Conservation (phyloP, 2,329 filamentous ascomycete genomes). For the Aurifilum marmelostoma region DNA sequence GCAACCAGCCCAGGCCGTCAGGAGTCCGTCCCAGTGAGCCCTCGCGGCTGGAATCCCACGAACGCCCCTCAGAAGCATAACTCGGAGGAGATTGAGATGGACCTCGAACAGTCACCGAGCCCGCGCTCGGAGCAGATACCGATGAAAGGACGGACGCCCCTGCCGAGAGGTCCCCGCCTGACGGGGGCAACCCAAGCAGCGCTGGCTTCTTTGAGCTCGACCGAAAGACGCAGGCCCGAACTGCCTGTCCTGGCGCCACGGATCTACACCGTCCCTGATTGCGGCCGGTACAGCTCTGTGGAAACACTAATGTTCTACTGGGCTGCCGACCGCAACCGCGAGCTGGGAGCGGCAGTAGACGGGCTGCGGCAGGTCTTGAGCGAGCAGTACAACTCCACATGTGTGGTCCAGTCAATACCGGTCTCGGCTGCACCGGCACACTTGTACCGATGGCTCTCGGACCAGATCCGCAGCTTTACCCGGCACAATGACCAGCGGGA, state of each 20-base stretch:
- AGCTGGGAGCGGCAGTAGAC: slow-evolving; percentile 46
- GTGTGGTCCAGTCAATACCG: slow-evolving; percentile 54
- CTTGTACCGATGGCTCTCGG: slow-evolving; percentile 58
- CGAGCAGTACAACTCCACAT: slow-evolving; percentile 55
- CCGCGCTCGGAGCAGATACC: slow-evolving; percentile 38
- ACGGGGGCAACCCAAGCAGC: slow-evolving; percentile 47
- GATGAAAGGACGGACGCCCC: slow-evolving; percentile 57
- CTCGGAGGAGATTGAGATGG: slow-evolving; percentile 60
- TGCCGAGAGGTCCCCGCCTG: slow-evolving; percentile 59
- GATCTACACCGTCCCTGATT: slow-evolving; percentile 49
- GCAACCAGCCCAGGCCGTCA: slow-evolving; percentile 24
- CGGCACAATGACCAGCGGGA: slow-evolving; percentile 58
- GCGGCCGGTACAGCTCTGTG: slow-evolving; percentile 57
- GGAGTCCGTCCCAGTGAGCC: slow-evolving; percentile 27
- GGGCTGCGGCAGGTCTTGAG: slow-evolving; percentile 56
- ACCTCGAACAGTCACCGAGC: slow-evolving; percentile 42
- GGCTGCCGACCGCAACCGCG: slow-evolving; percentile 55
- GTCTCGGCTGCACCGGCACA: slow-evolving; percentile 51
- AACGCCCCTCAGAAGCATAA: slow-evolving; percentile 46
- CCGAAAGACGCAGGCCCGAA: not conserved
- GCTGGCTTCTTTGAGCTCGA: slow-evolving; percentile 1
- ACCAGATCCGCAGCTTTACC: slow-evolving; percentile 56
- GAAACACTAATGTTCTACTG: slow-evolving; percentile 59
- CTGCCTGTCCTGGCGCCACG: not conserved
- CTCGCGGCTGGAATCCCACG: slow-evolving; percentile 22